These are phyloP conservation scores for Haematococcus sp. DNA, from an alignment of 139 green algal species.

Conservation along the genomic window DNA sequence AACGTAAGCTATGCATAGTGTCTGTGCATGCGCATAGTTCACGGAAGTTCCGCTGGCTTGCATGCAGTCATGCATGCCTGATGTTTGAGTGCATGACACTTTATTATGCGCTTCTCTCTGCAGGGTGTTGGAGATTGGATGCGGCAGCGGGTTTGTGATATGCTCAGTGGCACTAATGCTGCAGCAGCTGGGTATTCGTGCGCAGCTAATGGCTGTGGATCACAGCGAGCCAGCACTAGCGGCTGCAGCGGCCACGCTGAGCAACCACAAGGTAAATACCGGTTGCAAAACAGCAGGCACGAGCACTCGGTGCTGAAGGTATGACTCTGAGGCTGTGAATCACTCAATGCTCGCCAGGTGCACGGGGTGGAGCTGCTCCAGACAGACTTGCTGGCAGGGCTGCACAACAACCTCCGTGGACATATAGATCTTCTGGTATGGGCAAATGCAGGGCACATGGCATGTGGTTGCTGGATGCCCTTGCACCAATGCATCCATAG, in stretches of 20 bases:
- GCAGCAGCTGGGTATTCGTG: constrained; percentile 8
- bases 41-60: constrained; percentile 6
- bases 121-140: constrained; percentile 78
- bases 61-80: not conserved
- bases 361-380: constrained; percentile 46
- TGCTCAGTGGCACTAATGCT: constrained; percentile 72
- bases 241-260: constrained; percentile 49
- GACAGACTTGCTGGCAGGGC: constrained; percentile 34
- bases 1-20: not conserved
- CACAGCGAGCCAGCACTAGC: constrained; percentile 57
- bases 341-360: too few relatives aligned
- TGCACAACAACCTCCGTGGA: constrained; percentile 32
- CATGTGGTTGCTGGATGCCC: too few relatives aligned
- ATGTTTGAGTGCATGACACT: not conserved
- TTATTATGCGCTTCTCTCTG: not conserved
- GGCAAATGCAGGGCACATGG: too few relatives aligned
- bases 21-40: not conserved
- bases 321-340: too few relatives aligned
- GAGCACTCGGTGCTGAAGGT: too few relatives aligned
- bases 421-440: constrained; percentile 59
- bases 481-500: too few relatives aligned
- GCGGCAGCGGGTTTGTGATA: constrained; percentile 83
- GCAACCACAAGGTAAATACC: constrained; percentile 39
- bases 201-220: constrained; percentile 55
- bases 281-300: too few relatives aligned